phyloP scores from a whole-genome alignment of 1,284 basidiomycete species.

The Neotropicomus parvogracilis region DNA sequence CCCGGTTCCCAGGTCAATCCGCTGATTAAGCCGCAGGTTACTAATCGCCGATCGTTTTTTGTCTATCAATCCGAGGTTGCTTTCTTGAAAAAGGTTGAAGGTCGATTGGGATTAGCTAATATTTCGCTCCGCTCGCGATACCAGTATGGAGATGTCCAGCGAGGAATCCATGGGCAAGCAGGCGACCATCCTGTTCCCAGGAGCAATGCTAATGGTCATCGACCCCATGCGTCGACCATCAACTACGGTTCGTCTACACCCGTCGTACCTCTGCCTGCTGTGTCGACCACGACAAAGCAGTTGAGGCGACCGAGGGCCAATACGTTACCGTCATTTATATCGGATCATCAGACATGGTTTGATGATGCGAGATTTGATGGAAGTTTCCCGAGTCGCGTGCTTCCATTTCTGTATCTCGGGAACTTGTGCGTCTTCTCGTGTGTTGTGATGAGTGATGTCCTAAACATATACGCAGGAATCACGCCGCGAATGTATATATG shows the following conservation, averaged over 20 bases:
- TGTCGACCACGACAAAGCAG: constrained; percentile 14
- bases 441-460: constrained; percentile 5
- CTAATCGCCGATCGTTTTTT: constrained; percentile 81
- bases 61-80: constrained; percentile 83
- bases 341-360: constrained; percentile 86
- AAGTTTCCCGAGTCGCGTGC: constrained; percentile 89
- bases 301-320: constrained; percentile 60
- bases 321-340: constrained; percentile 61
- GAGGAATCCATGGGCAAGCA: constrained; percentile 16
- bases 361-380: constrained; percentile 91
- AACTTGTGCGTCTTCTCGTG: constrained; percentile 67
- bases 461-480: constrained; percentile 54
- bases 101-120: constrained; percentile 38
- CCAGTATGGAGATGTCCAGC: constrained; percentile 23
- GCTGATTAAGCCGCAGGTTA: constrained; percentile 38
- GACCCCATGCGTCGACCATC: constrained; percentile 23
- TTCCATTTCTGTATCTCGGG: constrained; percentile 94
- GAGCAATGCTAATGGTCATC: constrained; percentile 18
- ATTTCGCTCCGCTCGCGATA: constrained; percentile 26
- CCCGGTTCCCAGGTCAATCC: background rate
- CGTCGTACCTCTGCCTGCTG: constrained; percentile 6
- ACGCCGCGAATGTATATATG: constrained; percentile 94
- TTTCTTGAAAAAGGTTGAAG: constrained; percentile 75
- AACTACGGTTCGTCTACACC: constrained; percentile 19
- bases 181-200: constrained; percentile 26